phyloP scores from a whole-genome alignment of 495 filamentous ascomycete genomes.

The Lentithecium fluviatile region DNA sequence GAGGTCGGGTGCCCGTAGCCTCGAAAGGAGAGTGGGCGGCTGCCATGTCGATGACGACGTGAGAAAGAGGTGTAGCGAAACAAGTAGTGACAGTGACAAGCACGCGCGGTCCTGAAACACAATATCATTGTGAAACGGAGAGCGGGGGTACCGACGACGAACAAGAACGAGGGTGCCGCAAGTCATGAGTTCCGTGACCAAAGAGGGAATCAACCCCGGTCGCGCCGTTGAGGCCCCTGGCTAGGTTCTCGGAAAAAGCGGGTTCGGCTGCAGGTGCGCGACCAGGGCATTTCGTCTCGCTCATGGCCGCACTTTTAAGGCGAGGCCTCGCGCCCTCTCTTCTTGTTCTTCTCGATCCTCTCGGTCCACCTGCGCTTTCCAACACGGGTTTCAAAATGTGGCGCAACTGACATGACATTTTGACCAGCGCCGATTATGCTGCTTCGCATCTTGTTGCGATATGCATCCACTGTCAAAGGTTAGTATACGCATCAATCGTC shows the following conservation, averaged over 20 bases:
- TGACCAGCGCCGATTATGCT: conserved; percentile 73
- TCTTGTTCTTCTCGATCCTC: conserved; percentile 61
- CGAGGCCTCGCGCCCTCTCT: conserved; percentile 35
- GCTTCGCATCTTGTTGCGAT: conserved; percentile 86
- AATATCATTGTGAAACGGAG: conserved; percentile 9
- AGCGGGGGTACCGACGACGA: conserved; percentile 5
- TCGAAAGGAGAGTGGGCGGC: background rate
- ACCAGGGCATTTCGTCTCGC: conserved; percentile 21
- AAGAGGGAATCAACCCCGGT: conserved; percentile 24
- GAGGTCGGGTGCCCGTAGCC: background rate
- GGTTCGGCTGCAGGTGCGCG: conserved; percentile 13
- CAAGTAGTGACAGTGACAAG: conserved; percentile 5
- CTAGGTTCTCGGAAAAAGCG: conserved; percentile 19
- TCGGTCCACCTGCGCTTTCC: conserved; percentile 76
- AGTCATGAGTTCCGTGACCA: conserved; percentile 7
- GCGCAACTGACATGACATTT: conserved; percentile 66
- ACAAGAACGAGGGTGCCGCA: background rate
- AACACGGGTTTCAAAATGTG: conserved; percentile 84
- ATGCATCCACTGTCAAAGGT: conserved; percentile 75
- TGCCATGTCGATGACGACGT: background rate
- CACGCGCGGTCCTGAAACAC: conserved; percentile 3
- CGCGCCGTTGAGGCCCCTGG: conserved; percentile 20
- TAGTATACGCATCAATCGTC: conserved; percentile 12
- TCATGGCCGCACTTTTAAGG: conserved; percentile 27
- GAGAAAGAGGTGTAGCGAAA: background rate